Evolutionary conservation across 1,139 yeast genomes (phyloP), one percentile per base, ranked within the genome.

Genomic region (Wickerhamiella pararugosa): DNA sequence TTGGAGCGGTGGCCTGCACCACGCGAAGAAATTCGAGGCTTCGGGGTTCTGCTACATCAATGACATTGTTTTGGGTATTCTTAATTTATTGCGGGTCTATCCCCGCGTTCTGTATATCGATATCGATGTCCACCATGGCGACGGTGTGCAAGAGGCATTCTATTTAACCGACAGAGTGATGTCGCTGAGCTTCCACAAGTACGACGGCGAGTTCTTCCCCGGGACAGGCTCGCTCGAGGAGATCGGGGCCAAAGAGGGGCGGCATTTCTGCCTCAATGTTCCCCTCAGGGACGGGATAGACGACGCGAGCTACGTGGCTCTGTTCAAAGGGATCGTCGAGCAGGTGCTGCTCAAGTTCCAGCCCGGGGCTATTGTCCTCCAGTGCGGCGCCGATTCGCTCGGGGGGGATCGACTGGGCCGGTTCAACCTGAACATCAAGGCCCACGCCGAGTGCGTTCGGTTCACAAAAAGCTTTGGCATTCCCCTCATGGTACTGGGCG

Each of bases 1-100:
- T 60, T 90, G 95, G 90, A 79, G 93, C 10, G 98, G 98, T 36
- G 98, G 98, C 1, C 67, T 90, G 39, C 98, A 90, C 60, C 98
- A 90, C 59, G 97, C 98, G 6, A 90, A 90, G 57, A 90, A 90
- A 60, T 78, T 74, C 45, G 94, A 83, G 55, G 95, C 97, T 3
- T 76, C 87, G 34, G 98, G 98, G 21, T 90, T 90, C 55, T 90
- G 98, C 59, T 90, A 87, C 57, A 82, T 86, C 40, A 90, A 90
- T 60, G 98, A 90, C 61, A 90, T 90, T 51, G 98, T 87, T 1
- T 64, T 90, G 45, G 84, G 94, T 31, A 83, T 87, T 32, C 63
- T 90, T 44, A 83, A 87, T 54, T 63, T 90, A 45, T 67, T 90
- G 50, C 68, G 96, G 48, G 80, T 80, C 48, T 93, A 84, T 57